These are phyloP conservation scores for Wickerhamomyces sp. DNA, from an alignment of 1,139 yeast species.

Conservation along the genomic window DNA sequence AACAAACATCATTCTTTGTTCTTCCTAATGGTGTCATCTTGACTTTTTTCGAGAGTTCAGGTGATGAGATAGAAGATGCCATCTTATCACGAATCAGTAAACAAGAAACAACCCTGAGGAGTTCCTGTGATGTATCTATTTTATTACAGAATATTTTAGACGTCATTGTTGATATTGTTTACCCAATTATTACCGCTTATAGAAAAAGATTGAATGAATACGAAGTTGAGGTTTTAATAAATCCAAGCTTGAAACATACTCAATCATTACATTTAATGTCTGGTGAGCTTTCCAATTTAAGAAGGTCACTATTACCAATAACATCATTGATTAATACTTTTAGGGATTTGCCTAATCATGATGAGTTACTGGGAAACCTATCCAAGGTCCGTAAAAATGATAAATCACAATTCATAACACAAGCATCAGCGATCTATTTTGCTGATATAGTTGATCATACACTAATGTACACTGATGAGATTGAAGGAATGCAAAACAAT, in stretches of 20 bases:
- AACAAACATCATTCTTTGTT: slow-evolving; percentile 47
- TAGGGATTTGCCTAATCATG: slow-evolving; percentile 31
- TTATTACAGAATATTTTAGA: slow-evolving; percentile 51
- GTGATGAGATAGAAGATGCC: slow-evolving; percentile 45
- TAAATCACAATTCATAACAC: slow-evolving; percentile 12
- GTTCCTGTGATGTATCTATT: slow-evolving; percentile 45
- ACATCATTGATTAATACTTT: slow-evolving; percentile 40
- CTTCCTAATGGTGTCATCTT: slow-evolving; percentile 40
- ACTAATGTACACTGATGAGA: slow-evolving; percentile 42
- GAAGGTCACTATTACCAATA: slow-evolving; percentile 41
- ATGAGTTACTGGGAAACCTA: neutral
- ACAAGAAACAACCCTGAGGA: slow-evolving; percentile 41
- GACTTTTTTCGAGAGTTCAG: slow-evolving; percentile 52
- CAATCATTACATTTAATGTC: slow-evolving; percentile 47
- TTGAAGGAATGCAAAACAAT: slow-evolving; percentile 46
- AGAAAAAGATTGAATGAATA: slow-evolving; percentile 42
- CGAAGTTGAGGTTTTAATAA: slow-evolving; percentile 43
- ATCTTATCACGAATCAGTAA: slow-evolving; percentile 41
- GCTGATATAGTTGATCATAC: slow-evolving; percentile 53
- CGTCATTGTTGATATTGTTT: slow-evolving; percentile 51
- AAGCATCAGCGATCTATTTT: slow-evolving; percentile 33
- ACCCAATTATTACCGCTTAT: slow-evolving; percentile 56
- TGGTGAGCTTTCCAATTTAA: slow-evolving; percentile 43
- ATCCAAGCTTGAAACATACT: slow-evolving; percentile 46
- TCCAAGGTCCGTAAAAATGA: neutral